phyloP scores from a whole-genome alignment of 2,329 filamentous ascomycete species.

The Talaromyces sp. region DNA sequence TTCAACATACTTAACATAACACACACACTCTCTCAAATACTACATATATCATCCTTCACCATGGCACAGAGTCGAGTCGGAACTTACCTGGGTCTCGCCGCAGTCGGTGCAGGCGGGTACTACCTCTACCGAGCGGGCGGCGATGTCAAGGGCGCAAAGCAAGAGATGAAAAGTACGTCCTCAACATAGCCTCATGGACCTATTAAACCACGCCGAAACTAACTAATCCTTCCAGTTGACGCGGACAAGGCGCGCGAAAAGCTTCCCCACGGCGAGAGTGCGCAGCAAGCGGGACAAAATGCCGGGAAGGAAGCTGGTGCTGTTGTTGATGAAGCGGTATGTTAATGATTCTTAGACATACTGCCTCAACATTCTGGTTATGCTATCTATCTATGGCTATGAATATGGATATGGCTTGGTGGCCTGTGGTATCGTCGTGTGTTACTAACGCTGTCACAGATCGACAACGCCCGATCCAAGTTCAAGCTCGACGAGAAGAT shows the following conservation, averaged over 20 bases:
- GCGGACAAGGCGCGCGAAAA: slow-evolving; percentile 68
- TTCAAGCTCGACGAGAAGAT: slow-evolving; percentile 61
- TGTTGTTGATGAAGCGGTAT: slow-evolving; percentile 70
- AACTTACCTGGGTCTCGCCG: slow-evolving; percentile 56
- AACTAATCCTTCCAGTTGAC: too few relatives aligned
- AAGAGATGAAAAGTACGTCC: slow-evolving; percentile 77
- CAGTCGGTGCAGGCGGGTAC: slow-evolving; percentile 74
- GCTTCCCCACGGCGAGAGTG: slow-evolving; percentile 65
- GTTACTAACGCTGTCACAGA: slow-evolving; percentile 42
- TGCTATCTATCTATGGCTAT: too few relatives aligned
- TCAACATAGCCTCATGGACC: too few relatives aligned
- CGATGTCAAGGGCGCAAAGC: slow-evolving; percentile 77
- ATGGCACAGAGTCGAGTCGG: slow-evolving; percentile 42
- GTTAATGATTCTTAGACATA: slow-evolving; percentile 27
- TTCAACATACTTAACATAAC: not conserved
- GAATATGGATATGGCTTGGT: too few relatives aligned
- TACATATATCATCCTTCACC: slow-evolving; percentile 13
- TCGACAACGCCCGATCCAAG: slow-evolving; percentile 63
- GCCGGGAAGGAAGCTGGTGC: slow-evolving; percentile 64
- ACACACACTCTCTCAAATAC: not conserved
- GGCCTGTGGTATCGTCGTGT: too few relatives aligned
- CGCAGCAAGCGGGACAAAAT: slow-evolving; percentile 66
- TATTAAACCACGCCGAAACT: too few relatives aligned
- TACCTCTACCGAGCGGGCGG: slow-evolving; percentile 91
- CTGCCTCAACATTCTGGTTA: too few relatives aligned